Conservation (phyloP, 352 stramenopile genomes). For the Phytophthora boehmeriae region DNA sequence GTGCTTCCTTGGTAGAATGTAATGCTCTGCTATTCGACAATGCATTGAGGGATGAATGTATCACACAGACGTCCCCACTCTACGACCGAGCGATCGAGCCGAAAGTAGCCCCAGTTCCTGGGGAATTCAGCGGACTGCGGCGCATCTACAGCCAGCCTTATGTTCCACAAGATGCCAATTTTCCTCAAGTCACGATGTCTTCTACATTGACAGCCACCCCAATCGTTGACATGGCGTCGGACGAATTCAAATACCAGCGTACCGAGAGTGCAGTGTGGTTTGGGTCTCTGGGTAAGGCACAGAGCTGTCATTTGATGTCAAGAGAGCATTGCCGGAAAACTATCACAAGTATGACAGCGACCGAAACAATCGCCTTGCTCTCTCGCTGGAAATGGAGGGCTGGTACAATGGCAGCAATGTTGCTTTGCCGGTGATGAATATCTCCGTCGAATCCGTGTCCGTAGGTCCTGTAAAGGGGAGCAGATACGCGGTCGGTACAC, state of each 20-base stretch:
- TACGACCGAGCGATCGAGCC: background rate
- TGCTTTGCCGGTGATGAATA: slow-evolving; percentile 20
- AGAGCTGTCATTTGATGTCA: slow-evolving; percentile 32
- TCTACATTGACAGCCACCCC: no score
- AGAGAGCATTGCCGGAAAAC: slow-evolving; percentile 15
- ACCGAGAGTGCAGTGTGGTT: slow-evolving; percentile 9
- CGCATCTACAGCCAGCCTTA: slow-evolving; percentile 4
- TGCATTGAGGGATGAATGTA: slow-evolving; percentile 4
- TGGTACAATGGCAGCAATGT: slow-evolving; percentile 17
- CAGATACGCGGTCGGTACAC: slow-evolving; percentile 18
- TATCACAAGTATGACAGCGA: slow-evolving; percentile 3
- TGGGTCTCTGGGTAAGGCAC: slow-evolving; percentile 9
- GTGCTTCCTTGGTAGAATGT: slow-evolving; percentile 14
- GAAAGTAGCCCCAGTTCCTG: slow-evolving; percentile 5
- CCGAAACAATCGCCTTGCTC: slow-evolving; percentile 6
- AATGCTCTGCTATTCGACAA: slow-evolving; percentile 14
- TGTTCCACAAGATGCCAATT: slow-evolving; percentile 15
- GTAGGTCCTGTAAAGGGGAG: slow-evolving; percentile 1
- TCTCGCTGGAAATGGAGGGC: slow-evolving; percentile 1
- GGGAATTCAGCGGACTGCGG: slow-evolving; percentile 5
- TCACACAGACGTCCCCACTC: background rate
- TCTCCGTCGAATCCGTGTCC: slow-evolving; percentile 16
- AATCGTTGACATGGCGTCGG: background rate
- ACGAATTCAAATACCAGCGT: slow-evolving; percentile 9
- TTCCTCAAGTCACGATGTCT: slow-evolving; percentile 8